phyloP scores from a whole-genome alignment of 495 filamentous ascomycete species.

The Annulohypoxylon bovei region DNA sequence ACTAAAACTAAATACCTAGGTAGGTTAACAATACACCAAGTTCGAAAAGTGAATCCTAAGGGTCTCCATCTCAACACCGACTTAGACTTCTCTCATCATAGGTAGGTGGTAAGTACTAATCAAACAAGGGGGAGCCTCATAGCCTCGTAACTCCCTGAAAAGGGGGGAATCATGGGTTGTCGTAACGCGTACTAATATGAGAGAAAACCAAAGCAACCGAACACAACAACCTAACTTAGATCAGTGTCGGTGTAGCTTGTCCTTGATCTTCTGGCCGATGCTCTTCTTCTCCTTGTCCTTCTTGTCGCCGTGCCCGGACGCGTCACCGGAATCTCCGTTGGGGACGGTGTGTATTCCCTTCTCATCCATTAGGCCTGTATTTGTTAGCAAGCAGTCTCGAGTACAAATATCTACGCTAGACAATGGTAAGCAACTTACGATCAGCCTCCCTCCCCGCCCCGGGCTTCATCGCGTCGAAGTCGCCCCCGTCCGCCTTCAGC shows the following conservation, averaged over 20 bases:
- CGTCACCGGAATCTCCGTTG: slow-evolving; percentile 43
- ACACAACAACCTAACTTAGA: neutral
- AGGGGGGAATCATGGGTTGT: slow-evolving; percentile 8
- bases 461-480: slow-evolving; percentile 68
- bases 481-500: slow-evolving; percentile 63
- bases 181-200: neutral
- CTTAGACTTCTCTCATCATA: neutral
- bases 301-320: slow-evolving; percentile 43
- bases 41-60: neutral
- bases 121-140: neutral
- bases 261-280: slow-evolving; percentile 47
- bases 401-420: neutral
- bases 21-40: slow-evolving; percentile 7
- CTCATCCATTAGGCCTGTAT: slow-evolving; percentile 54
- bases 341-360: slow-evolving; percentile 49
- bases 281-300: slow-evolving; percentile 45
- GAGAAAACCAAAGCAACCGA: neutral
- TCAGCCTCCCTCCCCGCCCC: slow-evolving; percentile 73
- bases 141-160: neutral
- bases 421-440: slow-evolving; percentile 58
- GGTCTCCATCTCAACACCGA: neutral
- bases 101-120: neutral
- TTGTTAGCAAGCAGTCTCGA: neutral
- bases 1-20: neutral
- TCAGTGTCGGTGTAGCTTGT: slow-evolving; percentile 47